phyloP scores from a whole-genome alignment of 805 yeast genomes.

The Ogataea polymorpha region DNA sequence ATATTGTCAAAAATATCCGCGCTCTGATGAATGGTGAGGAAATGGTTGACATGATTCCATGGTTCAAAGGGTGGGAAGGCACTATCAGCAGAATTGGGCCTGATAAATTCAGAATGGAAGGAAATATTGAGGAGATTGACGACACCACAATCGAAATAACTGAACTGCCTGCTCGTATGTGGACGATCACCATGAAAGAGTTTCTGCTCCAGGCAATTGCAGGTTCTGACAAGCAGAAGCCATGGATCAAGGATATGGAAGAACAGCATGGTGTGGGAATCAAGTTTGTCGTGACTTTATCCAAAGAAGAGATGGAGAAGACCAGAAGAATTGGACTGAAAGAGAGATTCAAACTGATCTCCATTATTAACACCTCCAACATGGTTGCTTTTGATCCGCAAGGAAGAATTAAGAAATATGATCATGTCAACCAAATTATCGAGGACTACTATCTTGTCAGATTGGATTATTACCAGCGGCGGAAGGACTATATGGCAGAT shows the following conservation, averaged over 20 bases:
- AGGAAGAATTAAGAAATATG: constrained; percentile 84
- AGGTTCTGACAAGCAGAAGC: constrained; percentile 68
- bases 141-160: constrained; percentile 81
- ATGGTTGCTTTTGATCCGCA: constrained; percentile 95
- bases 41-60: constrained; percentile 73
- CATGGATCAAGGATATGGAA: constrained; percentile 93
- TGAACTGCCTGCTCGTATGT: constrained; percentile 86
- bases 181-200: constrained; percentile 92
- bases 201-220: constrained; percentile 68
- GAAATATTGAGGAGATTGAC: constrained; percentile 77
- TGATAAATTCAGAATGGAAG: constrained; percentile 75
- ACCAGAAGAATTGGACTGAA: constrained; percentile 71
- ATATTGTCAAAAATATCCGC: constrained; percentile 71
- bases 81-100: constrained; percentile 56
- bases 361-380: constrained; percentile 68
- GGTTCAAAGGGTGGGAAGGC: constrained; percentile 97
- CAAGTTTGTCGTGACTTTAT: constrained; percentile 71
- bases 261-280: constrained; percentile 88
- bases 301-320: constrained; percentile 80
- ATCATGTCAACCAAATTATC: constrained; percentile 70
- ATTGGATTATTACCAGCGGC: constrained; percentile 82
- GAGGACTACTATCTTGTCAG: constrained; percentile 83
- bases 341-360: constrained; percentile 76
- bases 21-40: constrained; percentile 72
- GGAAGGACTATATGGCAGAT: constrained; percentile 76